Conservation (phyloP, 768 basidiomycete genomes). For the Mrakia frigida region DNA sequence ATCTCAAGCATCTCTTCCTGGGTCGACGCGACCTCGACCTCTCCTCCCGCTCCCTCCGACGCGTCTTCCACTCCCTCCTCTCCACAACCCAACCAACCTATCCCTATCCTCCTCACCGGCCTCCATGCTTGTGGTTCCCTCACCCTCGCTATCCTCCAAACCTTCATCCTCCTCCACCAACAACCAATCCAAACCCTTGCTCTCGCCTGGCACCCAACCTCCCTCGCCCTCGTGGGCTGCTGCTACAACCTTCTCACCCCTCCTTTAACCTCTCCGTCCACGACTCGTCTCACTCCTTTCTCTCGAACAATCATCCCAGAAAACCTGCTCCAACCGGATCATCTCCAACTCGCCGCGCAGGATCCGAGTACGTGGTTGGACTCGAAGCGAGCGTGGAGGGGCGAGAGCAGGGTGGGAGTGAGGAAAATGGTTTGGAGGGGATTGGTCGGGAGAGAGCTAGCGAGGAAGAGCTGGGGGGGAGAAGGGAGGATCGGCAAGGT, state of each 20-base stretch:
- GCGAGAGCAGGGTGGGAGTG: background rate
- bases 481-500: conserved; percentile 1
- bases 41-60: background rate
- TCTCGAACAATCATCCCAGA: background rate
- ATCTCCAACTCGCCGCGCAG: conserved; percentile 11
- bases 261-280: background rate
- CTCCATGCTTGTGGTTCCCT: conserved; percentile 18
- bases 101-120: conserved; percentile 5
- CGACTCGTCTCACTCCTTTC: background rate
- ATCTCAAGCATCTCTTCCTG: background rate
- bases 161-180: background rate
- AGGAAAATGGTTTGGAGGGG: conserved; percentile 18
- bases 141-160: conserved; percentile 7
- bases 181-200: background rate
- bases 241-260: conserved; percentile 22
- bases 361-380: background rate
- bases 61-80: background rate
- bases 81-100: background rate
- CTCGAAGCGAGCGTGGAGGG: background rate
- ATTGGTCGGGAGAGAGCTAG: background rate
- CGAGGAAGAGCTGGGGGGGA: background rate
- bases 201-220: background rate
- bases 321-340: background rate
- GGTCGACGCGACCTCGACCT: background rate
- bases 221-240: conserved; percentile 11